Percentiles rank a stretch among this genome's conserved stretches.
phyloP scores from a whole-genome alignment of 192 early-diverging fungal genomes.

The Backusella sp. region DNA sequence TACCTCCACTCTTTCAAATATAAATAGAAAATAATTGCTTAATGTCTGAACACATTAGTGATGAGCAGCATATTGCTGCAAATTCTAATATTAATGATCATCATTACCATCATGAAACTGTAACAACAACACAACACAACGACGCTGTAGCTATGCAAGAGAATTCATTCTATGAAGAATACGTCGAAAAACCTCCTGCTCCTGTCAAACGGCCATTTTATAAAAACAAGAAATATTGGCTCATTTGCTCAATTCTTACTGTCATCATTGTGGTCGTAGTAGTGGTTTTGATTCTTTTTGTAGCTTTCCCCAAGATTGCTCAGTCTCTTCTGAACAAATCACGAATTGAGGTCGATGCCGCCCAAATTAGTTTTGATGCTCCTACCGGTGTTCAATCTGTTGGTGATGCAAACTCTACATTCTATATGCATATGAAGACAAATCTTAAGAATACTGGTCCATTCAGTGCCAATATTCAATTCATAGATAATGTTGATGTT shows the following conservation, averaged over 20 bases:
- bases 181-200: conserved; percentile 39
- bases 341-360: conserved; percentile 32
- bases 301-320: conserved; percentile 52
- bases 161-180: conserved; percentile 31
- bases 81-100: conserved; percentile 9
- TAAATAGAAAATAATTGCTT: neutral
- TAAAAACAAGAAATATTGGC: conserved; percentile 52
- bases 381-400: neutral
- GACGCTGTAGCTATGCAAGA: conserved; percentile 12
- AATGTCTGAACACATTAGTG: conserved; percentile 20
- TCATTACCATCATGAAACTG: conserved; percentile 21
- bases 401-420: conserved; percentile 29
- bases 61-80: conserved; percentile 2
- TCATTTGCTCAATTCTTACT: conserved; percentile 48
- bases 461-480: conserved; percentile 48
- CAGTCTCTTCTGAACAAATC: conserved; percentile 46
- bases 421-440: conserved; percentile 42
- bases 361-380: conserved; percentile 43
- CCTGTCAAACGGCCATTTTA: conserved; percentile 43
- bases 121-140: neutral
- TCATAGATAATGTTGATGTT: conserved; percentile 42
- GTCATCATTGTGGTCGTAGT: conserved; percentile 48
- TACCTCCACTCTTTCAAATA: conserved; percentile 17
- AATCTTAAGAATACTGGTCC: conserved; percentile 46
- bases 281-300: conserved; percentile 49